These are phyloP conservation scores for Trametes polyzona DNA, from an alignment of 1,284 basidiomycete species.

Conservation along the genomic window DNA sequence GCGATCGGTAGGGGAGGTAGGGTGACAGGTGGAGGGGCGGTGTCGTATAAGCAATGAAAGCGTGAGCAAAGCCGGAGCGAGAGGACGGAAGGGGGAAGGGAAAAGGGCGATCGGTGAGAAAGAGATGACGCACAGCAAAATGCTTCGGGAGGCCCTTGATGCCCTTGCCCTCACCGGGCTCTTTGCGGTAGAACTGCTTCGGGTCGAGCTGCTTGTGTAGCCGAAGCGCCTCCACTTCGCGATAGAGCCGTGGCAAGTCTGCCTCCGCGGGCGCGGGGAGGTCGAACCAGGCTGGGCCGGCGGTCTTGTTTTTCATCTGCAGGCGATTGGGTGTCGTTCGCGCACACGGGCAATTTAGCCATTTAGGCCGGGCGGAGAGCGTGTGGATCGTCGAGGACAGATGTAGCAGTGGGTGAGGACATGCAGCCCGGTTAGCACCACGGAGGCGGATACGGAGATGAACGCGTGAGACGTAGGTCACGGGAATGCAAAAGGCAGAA, in stretches of 20 bases:
- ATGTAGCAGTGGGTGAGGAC: too few species aligned
- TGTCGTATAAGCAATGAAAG: too few species aligned
- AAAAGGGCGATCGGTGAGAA: neutral
- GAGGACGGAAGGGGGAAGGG: neutral
- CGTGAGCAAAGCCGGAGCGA: neutral
- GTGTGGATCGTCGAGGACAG: neutral
- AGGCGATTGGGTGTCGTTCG: too few species aligned
- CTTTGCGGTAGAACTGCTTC: slow-evolving; percentile 91
- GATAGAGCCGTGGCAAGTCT: slow-evolving; percentile 82
- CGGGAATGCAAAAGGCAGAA: neutral
- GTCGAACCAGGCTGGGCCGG: slow-evolving; percentile 90
- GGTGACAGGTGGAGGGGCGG: neutral
- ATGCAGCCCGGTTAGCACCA: too few species aligned
- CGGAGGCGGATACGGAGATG: slow-evolving; percentile 4
- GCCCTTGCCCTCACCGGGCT: slow-evolving; percentile 82
- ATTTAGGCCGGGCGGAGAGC: neutral
- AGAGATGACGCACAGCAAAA: slow-evolving; percentile 71
- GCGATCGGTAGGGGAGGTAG: neutral
- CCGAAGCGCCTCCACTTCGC: slow-evolving; percentile 92
- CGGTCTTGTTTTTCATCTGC: slow-evolving; percentile 74
- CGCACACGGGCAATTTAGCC: neutral
- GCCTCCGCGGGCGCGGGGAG: slow-evolving; percentile 84
- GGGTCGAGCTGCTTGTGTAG: slow-evolving; percentile 94
- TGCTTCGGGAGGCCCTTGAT: slow-evolving; percentile 87
- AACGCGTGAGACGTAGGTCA: slow-evolving; percentile 6